These are phyloP conservation scores for Xanthoconium purpureum DNA, from an alignment of 768 basidiomycete genomes.

Conservation along the genomic window DNA sequence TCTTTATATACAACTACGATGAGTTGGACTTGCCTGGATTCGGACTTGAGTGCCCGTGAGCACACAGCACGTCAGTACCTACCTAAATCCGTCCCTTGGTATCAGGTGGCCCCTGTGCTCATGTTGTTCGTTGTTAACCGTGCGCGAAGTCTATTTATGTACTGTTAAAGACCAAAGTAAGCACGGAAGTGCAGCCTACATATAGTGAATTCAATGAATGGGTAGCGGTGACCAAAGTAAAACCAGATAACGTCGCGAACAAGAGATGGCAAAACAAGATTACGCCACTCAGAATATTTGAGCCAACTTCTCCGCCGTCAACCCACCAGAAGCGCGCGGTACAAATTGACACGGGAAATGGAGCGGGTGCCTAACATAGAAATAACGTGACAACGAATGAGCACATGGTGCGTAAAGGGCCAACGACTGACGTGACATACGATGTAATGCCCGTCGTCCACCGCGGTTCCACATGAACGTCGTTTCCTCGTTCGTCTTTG, in stretches of 20 bases:
- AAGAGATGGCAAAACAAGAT: background rate
- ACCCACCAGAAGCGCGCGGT: constrained; percentile 21
- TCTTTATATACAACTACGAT: too few relatives aligned
- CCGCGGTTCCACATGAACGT: constrained; percentile 19
- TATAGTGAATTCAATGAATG: too few relatives aligned
- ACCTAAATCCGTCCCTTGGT: too few relatives aligned
- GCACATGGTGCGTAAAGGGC: background rate
- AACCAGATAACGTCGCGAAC: background rate
- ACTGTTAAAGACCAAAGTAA: too few relatives aligned
- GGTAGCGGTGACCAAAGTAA: background rate
- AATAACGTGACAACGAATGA: background rate
- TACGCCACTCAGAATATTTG: constrained; percentile 16
- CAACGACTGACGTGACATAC: constrained; percentile 10
- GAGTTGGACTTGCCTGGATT: too few relatives aligned
- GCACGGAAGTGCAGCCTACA: too few relatives aligned
- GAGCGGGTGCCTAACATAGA: constrained; percentile 15
- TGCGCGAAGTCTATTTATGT: too few relatives aligned
- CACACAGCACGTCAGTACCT: too few relatives aligned
- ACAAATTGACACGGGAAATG: constrained; percentile 25
- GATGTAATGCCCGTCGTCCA: constrained; percentile 28
- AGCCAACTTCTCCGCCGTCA: constrained; percentile 15
- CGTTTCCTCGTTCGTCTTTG: constrained; percentile 24
- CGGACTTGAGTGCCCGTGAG: too few relatives aligned
- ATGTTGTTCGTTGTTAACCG: too few relatives aligned
- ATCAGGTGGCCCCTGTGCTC: too few relatives aligned